A percentile compares a stretch with the other conserved stretches of the same genome.
Evolutionary conservation across 2,329 filamentous ascomycete genomes (phyloP).

Genomic region (Mycosphaerella arachidis): DNA sequence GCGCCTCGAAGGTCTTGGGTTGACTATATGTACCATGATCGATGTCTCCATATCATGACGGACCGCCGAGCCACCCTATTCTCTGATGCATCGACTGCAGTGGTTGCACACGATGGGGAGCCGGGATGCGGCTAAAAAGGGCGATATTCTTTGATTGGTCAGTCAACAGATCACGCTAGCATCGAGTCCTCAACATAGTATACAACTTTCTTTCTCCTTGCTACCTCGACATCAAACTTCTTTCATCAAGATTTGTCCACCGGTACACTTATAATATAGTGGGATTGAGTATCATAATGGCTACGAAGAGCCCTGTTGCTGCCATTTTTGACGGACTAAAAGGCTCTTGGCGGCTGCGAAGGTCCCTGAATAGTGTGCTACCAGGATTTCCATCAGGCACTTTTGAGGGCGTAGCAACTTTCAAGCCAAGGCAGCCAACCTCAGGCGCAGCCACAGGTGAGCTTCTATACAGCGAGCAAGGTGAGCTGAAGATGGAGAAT

Average conservation of each 20-base stretch:
- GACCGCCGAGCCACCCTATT: not conserved
- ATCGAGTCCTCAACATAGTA: not conserved
- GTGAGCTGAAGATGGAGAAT: slow-evolving; percentile 35
- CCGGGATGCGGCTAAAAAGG: not conserved
- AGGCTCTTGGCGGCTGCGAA: slow-evolving; percentile 33
- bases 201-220: not conserved
- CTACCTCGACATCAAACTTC: not conserved
- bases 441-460: slow-evolving; percentile 28
- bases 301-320: slow-evolving; percentile 19
- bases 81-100: not conserved
- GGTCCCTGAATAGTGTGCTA: slow-evolving; percentile 30
- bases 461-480: slow-evolving; percentile 34
- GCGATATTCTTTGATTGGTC: not conserved
- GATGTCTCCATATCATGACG: not conserved
- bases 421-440: slow-evolving; percentile 29
- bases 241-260: not conserved
- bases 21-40: too few species aligned
- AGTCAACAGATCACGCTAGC: not conserved
- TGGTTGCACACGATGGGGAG: not conserved
- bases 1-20: not conserved
- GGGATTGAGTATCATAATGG: slow-evolving; percentile 7
- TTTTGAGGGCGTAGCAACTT: slow-evolving; percentile 34
- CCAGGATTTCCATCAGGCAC: slow-evolving; percentile 34
- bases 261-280: not conserved
- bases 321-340: slow-evolving; percentile 31